phyloP scores from a whole-genome alignment of 2,329 filamentous ascomycete species.

The Cephalotrichum gorgonifer region DNA sequence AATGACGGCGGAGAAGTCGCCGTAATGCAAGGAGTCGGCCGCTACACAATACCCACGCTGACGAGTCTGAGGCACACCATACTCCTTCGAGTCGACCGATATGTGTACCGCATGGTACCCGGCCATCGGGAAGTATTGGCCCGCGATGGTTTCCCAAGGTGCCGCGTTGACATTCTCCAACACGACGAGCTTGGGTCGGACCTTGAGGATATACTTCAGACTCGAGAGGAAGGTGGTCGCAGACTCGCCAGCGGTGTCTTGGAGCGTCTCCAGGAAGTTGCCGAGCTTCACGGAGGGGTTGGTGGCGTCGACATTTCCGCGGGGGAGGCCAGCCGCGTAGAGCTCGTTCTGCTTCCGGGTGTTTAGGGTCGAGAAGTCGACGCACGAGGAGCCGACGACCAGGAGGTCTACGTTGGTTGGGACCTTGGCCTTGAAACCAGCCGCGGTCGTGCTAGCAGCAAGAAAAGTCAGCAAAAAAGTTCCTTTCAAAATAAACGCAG shows the following conservation, averaged over 20 bases:
- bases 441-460: slow-evolving; percentile 54
- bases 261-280: slow-evolving; percentile 30
- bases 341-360: slow-evolving; percentile 29
- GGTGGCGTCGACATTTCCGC: background rate
- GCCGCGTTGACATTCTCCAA: slow-evolving; percentile 60
- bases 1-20: slow-evolving; percentile 14
- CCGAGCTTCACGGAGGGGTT: background rate
- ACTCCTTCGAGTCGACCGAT: slow-evolving; percentile 58
- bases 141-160: slow-evolving; percentile 45
- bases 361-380: slow-evolving; percentile 64
- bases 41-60: slow-evolving; percentile 49
- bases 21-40: slow-evolving; percentile 30
- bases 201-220: slow-evolving; percentile 41
- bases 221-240: slow-evolving; percentile 54
- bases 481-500: background rate
- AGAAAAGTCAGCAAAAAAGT: background rate
- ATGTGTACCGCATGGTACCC: slow-evolving; percentile 43
- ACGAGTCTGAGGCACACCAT: slow-evolving; percentile 63
- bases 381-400: slow-evolving; percentile 64
- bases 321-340: background rate
- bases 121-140: slow-evolving; percentile 26
- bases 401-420: slow-evolving; percentile 53
- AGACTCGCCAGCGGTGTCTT: slow-evolving; percentile 47
- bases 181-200: slow-evolving; percentile 53
- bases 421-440: slow-evolving; percentile 47